Evolutionary conservation across 495 filamentous ascomycete species (phyloP), one percentile per base, ranked within the genome.

Genomic region (Umbilicaria muhlenbergii): DNA sequence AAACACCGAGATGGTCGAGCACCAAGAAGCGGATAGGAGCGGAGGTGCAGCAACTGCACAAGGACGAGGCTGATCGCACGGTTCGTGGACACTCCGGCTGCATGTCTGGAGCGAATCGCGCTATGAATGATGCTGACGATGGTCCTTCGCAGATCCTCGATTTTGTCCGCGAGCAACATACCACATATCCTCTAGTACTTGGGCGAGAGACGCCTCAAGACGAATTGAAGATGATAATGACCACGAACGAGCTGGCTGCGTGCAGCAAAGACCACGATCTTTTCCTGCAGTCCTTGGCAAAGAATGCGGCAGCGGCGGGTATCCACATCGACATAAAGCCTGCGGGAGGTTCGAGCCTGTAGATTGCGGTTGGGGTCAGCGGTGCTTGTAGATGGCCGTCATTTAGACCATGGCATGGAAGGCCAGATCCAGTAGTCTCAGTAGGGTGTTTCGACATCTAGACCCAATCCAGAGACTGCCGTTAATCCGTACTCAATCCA

Each of bases 1-100:
- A 61, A 45, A 51, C 49, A 2, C 34, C 47, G 0, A 41, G 19
- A 3, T 61, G 58, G 58, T 46, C 44, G 13, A 36, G 14, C n/a
- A 45, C 42, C 12, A 59, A 59, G 41, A 47, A 28, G 40, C n/a
- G 32, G 15, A 48, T 47, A 3, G 42, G 14, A 2, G 34, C 43
- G 39, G 48, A 46, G 35, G 44, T 54, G 5, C 45, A 43, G 45
- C 51, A 54, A 32, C 12, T 48, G 41, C 51, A 54, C 41, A 21
- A 42, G 38, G 51, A 54, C 44, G 51, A 54, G 17, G 16, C 48
- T 38, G 41, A 36, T 6, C 16, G 3, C 8, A 45, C 44, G 24
- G 51, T 54, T 32, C 12, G 48, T 41, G 16, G 12, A 19, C 36
- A 2, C 15, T 19, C 8, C 11, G 16, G 18, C 21, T 38, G 13